phyloP scores from a whole-genome alignment of 805 yeast genomes.

The Candida hispaniensis region DNA sequence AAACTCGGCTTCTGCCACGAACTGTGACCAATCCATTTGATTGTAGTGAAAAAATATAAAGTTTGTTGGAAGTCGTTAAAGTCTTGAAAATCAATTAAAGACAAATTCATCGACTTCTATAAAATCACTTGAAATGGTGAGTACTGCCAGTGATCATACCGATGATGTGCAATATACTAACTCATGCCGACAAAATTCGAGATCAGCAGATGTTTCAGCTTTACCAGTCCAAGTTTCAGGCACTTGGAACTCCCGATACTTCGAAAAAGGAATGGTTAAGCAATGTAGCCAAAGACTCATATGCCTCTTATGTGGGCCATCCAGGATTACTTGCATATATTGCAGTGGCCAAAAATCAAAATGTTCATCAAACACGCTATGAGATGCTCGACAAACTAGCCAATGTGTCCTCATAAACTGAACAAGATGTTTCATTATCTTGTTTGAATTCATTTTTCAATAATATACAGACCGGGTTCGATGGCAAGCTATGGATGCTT shows the following conservation, averaged over 20 bases:
- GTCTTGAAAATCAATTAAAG: neutral
- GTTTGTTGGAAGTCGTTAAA: neutral
- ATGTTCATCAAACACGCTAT: slow-evolving; percentile 3
- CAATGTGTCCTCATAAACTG: neutral
- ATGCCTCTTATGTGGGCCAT: slow-evolving; percentile 44
- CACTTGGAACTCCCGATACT: slow-evolving; percentile 68
- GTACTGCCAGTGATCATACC: neutral
- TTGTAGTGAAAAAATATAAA: neutral
- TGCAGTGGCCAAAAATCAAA: slow-evolving; percentile 4
- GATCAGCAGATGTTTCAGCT: slow-evolving; percentile 48
- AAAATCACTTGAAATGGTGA: neutral
- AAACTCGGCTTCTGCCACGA: slow-evolving; percentile 13
- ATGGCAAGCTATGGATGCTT: slow-evolving; percentile 28
- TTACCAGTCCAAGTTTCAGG: slow-evolving; percentile 53
- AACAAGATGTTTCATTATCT: too few relatives aligned
- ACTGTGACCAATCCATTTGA: slow-evolving; percentile 7
- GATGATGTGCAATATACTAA: slow-evolving; percentile 9
- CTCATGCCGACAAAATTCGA: slow-evolving; percentile 51
- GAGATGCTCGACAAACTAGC: slow-evolving; percentile 9
- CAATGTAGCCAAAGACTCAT: slow-evolving; percentile 58
- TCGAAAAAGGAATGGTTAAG: slow-evolving; percentile 56
- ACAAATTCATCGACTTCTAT: neutral
- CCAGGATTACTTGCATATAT: slow-evolving; percentile 8
- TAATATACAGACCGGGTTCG: slow-evolving; percentile 33
- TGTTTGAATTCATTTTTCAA: too few relatives aligned